Evolutionary conservation across 306 rosid genomes (phyloP).

Genomic region (Trifolium pratense): DNA sequence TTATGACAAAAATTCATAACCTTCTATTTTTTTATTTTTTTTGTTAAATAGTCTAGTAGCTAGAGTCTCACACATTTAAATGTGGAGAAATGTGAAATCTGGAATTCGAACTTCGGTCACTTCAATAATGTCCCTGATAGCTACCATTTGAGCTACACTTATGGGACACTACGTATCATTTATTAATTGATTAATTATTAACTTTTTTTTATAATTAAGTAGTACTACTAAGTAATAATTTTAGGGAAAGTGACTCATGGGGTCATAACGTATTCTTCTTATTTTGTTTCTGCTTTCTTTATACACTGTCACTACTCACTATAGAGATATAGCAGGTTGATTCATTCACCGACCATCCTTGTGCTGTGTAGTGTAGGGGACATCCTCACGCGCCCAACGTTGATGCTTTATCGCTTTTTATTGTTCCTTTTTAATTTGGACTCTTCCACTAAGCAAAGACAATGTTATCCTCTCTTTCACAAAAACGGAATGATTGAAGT

Average conservation of each 20-base stretch:
- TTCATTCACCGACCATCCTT: conserved; percentile 42
- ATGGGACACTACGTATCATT: no score
- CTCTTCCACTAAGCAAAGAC: conserved; percentile 50
- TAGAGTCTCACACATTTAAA: no score
- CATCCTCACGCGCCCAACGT: conserved; percentile 52
- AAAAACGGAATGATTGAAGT: conserved; percentile 39
- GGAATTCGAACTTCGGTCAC: no score
- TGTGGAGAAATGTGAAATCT: no score
- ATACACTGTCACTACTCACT: neutral
- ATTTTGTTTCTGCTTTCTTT: conserved; percentile 41
- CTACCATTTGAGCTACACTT: no score
- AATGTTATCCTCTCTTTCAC: conserved; percentile 37
- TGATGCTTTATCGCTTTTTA: conserved; percentile 50
- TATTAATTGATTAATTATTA: no score
- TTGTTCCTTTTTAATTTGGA: conserved; percentile 36
- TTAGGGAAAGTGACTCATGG: conserved; percentile 38
- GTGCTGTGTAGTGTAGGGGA: conserved; percentile 39
- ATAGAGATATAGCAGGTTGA: neutral
- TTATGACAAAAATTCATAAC: no score
- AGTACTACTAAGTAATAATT: neutral
- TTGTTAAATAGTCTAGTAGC: no score
- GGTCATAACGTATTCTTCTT: conserved; percentile 46
- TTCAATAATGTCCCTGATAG: no score
- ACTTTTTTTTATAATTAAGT: no score
- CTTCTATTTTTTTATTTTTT: no score